Evolutionary conservation across 2,329 filamentous ascomycete species (phyloP).

Genomic region (Fusarium papillatum): DNA sequence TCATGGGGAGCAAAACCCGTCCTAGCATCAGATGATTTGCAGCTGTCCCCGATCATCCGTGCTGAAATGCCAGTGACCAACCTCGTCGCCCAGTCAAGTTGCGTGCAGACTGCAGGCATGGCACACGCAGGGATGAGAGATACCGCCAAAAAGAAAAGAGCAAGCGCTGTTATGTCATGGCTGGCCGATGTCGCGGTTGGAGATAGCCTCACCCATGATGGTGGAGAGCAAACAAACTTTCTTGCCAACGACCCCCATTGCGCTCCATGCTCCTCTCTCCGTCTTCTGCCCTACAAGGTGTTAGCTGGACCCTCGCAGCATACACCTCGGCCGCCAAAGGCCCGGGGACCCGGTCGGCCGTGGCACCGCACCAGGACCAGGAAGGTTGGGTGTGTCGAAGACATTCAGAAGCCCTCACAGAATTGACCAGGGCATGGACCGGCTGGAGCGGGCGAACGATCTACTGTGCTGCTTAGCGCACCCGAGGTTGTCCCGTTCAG

Average conservation of each 20-base stretch:
- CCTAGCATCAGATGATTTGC: conserved; percentile 22
- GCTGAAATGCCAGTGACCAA: conserved; percentile 3
- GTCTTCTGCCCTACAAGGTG: conserved; percentile 16
- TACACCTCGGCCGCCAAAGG: not conserved
- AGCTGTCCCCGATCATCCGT: conserved; percentile 1
- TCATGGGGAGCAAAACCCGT: conserved; percentile 15
- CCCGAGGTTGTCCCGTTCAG: conserved; percentile 20
- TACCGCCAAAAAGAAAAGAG: not conserved
- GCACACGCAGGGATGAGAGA: conserved; percentile 1
- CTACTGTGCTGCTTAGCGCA: conserved; percentile 14
- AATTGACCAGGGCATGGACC: not conserved
- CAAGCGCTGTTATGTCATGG: not conserved
- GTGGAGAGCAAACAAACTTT: not conserved
- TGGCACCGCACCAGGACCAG: not conserved
- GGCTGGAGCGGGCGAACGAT: conserved; percentile 18
- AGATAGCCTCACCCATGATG: conserved; percentile 13
- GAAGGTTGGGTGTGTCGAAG: not conserved
- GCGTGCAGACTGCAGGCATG: conserved; percentile 9
- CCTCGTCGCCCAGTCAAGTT: conserved; percentile 1
- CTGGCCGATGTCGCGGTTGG: not conserved
- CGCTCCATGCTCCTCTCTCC: conserved; percentile 2
- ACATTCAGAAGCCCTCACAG: not conserved
- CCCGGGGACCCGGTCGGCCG: not conserved
- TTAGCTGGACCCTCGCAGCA: not conserved
- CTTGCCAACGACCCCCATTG: not conserved